Base-by-base conservation (phyloP, 2,329 filamentous ascomycete species). In the Achaetomium macrosporum region DNA sequence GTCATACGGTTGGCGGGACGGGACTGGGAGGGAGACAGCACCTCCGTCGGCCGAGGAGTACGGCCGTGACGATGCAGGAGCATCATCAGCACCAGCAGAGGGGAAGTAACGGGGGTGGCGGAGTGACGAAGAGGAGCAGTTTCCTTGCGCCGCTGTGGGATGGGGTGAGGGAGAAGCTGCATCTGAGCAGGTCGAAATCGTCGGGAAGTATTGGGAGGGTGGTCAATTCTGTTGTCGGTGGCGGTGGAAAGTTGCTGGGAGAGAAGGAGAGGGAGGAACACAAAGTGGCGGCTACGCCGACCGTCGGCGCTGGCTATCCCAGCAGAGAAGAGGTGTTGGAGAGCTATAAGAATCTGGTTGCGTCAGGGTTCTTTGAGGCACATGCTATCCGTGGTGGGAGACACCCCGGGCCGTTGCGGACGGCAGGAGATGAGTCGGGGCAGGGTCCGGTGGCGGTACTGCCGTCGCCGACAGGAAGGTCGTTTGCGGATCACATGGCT, bases 301-400 rank as follows among this genome's bases (percentile, higher is more conserved):
- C 7, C n/a, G 16, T 16, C 47, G 50, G 67, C 66, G 39, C 70
- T 67, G 29, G 64, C 15, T 64, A 64, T 45, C 63, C 63, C 12
- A 60, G 68, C 5, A 64, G 69, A 3, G 79, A 83, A 47, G 77
- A 82, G 53, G 73, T 82, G 49, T 59, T 80, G 62, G 73, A 75
- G 55, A 81, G 71, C 62, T 83, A 83, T 65, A 75, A 80, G 58
- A 68, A 77, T 58, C 72, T 83, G 52, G 71, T 82, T 59, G 74
- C 77, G 2, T 73, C 73, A 6, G 79, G 79, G 54, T 83, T 83
- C 73, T 83, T 83, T 64, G 71, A 75, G 43, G 70, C 75, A 20
- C 78, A 81, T 57, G 78, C 79, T 48, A 82, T 82, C 56, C 75
- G 78, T 55, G 80, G 78, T 5, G 79, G 77, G 1, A 71, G 79